Base-by-base conservation (phyloP, 257 asterid species). In the Datura wrightii region DNA sequence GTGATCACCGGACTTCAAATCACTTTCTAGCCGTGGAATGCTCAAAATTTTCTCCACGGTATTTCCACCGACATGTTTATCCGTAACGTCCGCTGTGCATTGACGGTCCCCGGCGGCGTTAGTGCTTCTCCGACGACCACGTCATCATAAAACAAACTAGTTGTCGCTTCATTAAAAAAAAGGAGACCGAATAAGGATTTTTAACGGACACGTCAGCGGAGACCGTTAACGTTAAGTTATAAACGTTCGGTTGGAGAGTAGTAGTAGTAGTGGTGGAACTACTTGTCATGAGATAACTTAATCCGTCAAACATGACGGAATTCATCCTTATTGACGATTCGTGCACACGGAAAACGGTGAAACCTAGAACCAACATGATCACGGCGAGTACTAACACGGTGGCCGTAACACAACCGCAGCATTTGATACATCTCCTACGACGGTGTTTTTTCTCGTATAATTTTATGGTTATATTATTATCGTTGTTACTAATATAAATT, bases 341-440 rank as follows among this genome's bases (percentile, higher is more conserved):
- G 66, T 85, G 90, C 0, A 92, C 66, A 42, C 42, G 91, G n/a
- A 92, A 86, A 16, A 87, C 62, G 0, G 97, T 93, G 87, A 91
- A 63, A 63, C 62, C 82, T 8, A 92, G 92, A 19, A 88, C 79
- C 52, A 91, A 16, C 3, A 85, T 5, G 55, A 85, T 69, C 79
- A 86, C 62, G 0, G 46, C 82, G 5, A 87, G 82, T 10, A 93
- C 5, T 24, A 92, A 39, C 2, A 86, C 2, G 4, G 83, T 6
- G 0, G 94, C 94, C 19, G 87, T 79, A 54, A 88, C 48, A 89
- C 91, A 90, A 58, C 93, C 97, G 65, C 94, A 87, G 44, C 87
- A 88, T 54, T 69, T 90, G 90, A 91, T 85, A 84, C 86, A 88
- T 34, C 52, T 87, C 5, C 59, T 80, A 67, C 39, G 66, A 84